A percentile compares a stretch with the other conserved stretches of the same genome.
These are phyloP conservation scores for Hypoxylon rubiginosum DNA, from an alignment of 2,329 filamentous ascomycete genomes.

Conservation along the genomic window DNA sequence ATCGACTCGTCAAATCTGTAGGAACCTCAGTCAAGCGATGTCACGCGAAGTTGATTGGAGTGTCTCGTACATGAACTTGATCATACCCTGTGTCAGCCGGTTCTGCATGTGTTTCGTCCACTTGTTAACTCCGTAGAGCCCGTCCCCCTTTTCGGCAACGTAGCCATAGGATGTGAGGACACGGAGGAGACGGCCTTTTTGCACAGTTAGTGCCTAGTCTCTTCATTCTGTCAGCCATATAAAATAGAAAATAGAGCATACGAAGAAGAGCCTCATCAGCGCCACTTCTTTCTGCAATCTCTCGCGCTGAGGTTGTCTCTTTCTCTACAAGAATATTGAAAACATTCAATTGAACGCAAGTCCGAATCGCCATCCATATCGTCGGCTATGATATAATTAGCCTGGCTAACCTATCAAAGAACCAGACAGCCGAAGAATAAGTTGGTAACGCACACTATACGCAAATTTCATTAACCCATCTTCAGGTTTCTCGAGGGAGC, in stretches of 20 bases:
- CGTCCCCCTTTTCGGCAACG: slow-evolving; percentile 33
- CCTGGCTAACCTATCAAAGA: not conserved
- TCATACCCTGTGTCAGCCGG: slow-evolving; percentile 27
- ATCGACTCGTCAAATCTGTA: slow-evolving; percentile 30
- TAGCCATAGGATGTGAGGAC: slow-evolving; percentile 35
- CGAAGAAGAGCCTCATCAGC: slow-evolving; percentile 9
- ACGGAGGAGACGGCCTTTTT: slow-evolving; percentile 35
- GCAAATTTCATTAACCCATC: slow-evolving; percentile 16
- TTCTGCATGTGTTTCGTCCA: slow-evolving; percentile 31
- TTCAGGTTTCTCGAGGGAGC: slow-evolving; percentile 10
- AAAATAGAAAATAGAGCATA: not conserved
- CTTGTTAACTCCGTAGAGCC: slow-evolving; percentile 29
- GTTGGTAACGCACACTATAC: slow-evolving; percentile 7
- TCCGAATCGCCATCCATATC: slow-evolving; percentile 18
- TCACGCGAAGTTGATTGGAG: not conserved
- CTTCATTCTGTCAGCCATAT: not conserved
- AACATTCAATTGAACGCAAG: slow-evolving; percentile 6
- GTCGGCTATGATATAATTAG: not conserved
- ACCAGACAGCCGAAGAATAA: not conserved
- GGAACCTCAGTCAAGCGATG: not conserved
- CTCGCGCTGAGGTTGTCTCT: not conserved
- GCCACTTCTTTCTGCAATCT: slow-evolving; percentile 2
- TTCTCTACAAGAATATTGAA: slow-evolving; percentile 7
- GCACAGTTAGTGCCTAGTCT: not conserved
- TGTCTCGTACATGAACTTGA: slow-evolving; percentile 27